Evolutionary conservation across 2,329 filamentous ascomycete genomes (phyloP).

Genomic region (Fusarium redolens): DNA sequence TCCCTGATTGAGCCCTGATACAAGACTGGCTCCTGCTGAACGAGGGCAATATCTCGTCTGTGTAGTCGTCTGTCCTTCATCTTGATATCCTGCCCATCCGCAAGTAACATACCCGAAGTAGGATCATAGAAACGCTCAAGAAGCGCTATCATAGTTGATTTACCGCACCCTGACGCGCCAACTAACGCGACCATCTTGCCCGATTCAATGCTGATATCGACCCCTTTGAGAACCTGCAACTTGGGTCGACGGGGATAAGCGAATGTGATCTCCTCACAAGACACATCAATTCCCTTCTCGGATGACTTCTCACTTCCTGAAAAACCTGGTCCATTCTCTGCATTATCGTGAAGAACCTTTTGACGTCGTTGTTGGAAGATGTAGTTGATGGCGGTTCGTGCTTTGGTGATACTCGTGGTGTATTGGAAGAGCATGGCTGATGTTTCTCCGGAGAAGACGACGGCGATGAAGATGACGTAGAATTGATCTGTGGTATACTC

Average conservation of each 20-base stretch:
- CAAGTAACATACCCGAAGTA: conserved; percentile 44
- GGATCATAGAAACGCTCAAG: conserved; percentile 59
- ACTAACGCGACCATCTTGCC: conserved; percentile 66
- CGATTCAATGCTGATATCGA: conserved; percentile 55
- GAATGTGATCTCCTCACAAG: conserved; percentile 66
- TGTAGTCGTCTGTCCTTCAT: conserved; percentile 46
- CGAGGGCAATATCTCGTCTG: conserved; percentile 52
- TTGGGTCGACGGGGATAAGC: conserved; percentile 62
- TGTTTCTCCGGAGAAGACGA: conserved; percentile 59
- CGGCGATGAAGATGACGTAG: conserved; percentile 63
- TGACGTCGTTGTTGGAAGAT: conserved; percentile 56
- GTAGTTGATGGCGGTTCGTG: conserved; percentile 60
- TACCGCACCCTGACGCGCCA: conserved; percentile 68
- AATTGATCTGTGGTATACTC: conserved; percentile 61
- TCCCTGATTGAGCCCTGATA: conserved; percentile 65
- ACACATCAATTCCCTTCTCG: conserved; percentile 51
- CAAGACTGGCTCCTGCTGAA: conserved; percentile 56
- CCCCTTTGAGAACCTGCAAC: conserved; percentile 51
- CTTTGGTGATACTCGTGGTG: conserved; percentile 64
- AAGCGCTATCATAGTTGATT: conserved; percentile 68
- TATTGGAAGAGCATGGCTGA: conserved; percentile 58
- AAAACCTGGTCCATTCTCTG: conserved; percentile 30
- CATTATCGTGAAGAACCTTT: conserved; percentile 47
- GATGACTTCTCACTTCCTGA: not conserved
- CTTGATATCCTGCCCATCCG: conserved; percentile 48